A percentile compares a stretch with the other conserved stretches of the same genome.
phyloP scores from a whole-genome alignment of 208 protist genomes.

The Acanthamoeba healyi region DNA sequence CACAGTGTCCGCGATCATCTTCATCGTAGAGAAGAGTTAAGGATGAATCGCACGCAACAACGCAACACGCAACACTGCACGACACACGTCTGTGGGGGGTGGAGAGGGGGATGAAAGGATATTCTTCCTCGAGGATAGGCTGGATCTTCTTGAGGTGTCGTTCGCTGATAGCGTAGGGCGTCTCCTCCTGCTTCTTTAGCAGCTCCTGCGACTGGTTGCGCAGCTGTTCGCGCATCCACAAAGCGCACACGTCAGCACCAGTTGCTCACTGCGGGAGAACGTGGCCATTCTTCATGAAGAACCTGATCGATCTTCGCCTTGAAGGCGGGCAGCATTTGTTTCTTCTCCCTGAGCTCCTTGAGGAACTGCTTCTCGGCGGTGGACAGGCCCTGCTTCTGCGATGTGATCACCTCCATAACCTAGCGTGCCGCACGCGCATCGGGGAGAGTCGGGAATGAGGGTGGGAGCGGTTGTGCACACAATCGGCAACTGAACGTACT shows the following conservation, averaged over 20 bases:
- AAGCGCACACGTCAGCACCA: background rate
- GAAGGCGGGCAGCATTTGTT: slow-evolving; percentile 7
- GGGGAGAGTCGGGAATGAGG: background rate
- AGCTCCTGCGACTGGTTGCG: slow-evolving; percentile 17
- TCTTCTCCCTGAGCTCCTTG: slow-evolving; percentile 57
- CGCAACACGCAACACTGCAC: background rate
- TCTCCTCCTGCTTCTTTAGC: background rate
- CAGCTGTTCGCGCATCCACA: background rate
- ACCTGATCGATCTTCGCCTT: slow-evolving; percentile 62
- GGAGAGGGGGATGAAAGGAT: slow-evolving; percentile 36
- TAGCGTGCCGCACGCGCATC: background rate
- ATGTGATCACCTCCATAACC: slow-evolving; percentile 34
- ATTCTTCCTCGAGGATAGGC: slow-evolving; percentile 73
- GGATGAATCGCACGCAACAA: background rate
- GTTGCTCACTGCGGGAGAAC: too few relatives aligned
- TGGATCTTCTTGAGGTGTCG: slow-evolving; percentile 64
- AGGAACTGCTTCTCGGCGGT: slow-evolving; percentile 65
- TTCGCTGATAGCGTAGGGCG: slow-evolving; percentile 53
- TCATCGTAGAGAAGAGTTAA: slow-evolving; percentile 59
- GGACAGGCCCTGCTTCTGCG: slow-evolving; percentile 46
- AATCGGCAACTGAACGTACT: background rate
- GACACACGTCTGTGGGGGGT: background rate
- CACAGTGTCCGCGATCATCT: slow-evolving; percentile 66
- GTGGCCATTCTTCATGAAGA: background rate
- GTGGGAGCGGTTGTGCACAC: too few relatives aligned